Base-by-base conservation (phyloP, 495 filamentous ascomycete species). In the Lasiosphaeria miniovina region DNA sequence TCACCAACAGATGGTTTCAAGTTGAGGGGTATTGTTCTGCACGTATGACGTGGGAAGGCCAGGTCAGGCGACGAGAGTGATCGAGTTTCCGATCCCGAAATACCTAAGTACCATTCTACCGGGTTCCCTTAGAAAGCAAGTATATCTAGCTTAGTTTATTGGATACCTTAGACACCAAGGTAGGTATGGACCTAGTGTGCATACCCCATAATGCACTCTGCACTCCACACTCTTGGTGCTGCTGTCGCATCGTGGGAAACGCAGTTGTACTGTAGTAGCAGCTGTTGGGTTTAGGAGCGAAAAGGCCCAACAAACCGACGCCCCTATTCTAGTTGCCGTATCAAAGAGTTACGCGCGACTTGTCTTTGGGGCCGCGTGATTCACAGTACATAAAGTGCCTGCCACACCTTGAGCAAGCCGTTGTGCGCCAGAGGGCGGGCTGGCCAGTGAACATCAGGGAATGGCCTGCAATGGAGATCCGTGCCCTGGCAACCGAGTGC, bases 371-470 rank as follows among this genome's bases (percentile, higher is more conserved):
- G 53, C 55, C 63, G 59, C 59, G 63, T 65, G 63, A 65, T 59
- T 38, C 45, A 51, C 52, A 32, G 52, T 49, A 60, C 55, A 57
- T 59, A 65, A 34, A 60, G 55, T 65, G 48, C 31, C 52, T 65
- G 52, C 35, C 59, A 61, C 63, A 65, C 59, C 49, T 46, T 36
- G 6, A 10, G 49, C 3, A 24, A 36, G 53, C 35, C 7, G 24
- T 36, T 54, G 46, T n/a, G 43, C 43, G 15, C 43, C 43, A 46
- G 43, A 46, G 43, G 24, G 6, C 46, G 40, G 36, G 49, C 49
- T 36, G 45, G 50, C 41, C 38, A 54, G 38, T 52, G 3, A 32
- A 36, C 31, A 3, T 48, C 43, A 46, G 43, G 8, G 43, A 46
- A 11, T 46, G 36, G 35, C 48, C 41, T 59, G 58, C 58, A 54